Conservation (phyloP, 345 rosid species). For the Sisymbrium altissimum region DNA sequence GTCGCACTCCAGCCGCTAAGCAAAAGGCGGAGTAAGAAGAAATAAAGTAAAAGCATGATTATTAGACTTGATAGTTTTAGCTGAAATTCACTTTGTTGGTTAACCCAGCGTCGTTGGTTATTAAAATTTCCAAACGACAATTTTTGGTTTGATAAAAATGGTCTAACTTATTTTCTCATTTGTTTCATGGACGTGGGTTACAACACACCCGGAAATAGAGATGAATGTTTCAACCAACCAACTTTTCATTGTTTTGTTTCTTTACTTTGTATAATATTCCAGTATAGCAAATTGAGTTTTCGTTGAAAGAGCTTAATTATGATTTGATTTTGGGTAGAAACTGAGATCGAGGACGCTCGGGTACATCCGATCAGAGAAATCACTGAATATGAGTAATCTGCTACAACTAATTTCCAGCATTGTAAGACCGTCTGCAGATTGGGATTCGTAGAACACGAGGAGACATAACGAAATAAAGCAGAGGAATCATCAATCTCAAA, state of each 20-base stretch:
- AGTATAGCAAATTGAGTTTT: too few species aligned
- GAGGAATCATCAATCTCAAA: too few species aligned
- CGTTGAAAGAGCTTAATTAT: too few species aligned
- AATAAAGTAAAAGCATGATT: not conserved
- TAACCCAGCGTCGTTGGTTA: not conserved
- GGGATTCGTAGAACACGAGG: too few species aligned
- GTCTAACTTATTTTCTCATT: not conserved
- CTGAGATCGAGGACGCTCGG: too few species aligned
- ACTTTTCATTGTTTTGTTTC: not conserved
- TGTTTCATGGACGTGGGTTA: not conserved
- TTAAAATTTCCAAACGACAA: not conserved
- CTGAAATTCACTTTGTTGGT: constrained; percentile 22
- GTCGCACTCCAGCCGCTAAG: constrained; percentile 40
- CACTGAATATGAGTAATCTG: too few species aligned
- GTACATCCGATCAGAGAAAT: too few species aligned
- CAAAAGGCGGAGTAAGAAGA: constrained; percentile 55
- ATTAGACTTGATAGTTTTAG: constrained; percentile 12
- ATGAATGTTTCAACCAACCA: not conserved
- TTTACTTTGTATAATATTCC: not conserved
- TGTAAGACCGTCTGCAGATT: too few species aligned
- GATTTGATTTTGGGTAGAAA: too few species aligned
- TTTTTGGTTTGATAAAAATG: constrained; percentile 4
- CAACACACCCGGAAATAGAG: not conserved
- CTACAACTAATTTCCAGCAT: too few species aligned
- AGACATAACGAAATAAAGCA: too few species aligned